Conservation (phyloP, 179 eudicot genomes). For the Camellia oleifera region DNA sequence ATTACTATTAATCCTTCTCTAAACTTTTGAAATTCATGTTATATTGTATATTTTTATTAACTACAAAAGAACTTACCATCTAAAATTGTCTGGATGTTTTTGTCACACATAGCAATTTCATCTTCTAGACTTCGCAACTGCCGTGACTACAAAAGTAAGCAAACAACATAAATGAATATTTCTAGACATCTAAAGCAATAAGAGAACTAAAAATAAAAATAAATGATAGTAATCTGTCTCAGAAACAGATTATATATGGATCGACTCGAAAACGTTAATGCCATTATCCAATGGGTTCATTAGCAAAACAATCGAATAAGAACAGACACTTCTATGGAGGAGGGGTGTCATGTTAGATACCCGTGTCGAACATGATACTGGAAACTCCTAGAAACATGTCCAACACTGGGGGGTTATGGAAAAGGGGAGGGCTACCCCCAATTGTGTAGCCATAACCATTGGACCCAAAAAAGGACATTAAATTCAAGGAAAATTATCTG, state of each 20-base stretch:
- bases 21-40: too few relatives aligned
- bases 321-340: too few relatives aligned
- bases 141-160: conserved; percentile 36
- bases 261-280: neutral
- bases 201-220: neutral
- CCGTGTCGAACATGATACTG: too few relatives aligned
- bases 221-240: neutral
- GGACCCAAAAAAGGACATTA: neutral
- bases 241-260: neutral
- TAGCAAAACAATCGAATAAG: neutral
- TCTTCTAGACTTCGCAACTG: conserved; percentile 43
- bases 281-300: neutral
- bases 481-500: neutral
- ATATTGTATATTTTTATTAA: too few relatives aligned
- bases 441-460: too few relatives aligned
- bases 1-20: too few relatives aligned
- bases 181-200: neutral
- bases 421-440: neutral
- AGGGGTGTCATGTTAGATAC: too few relatives aligned
- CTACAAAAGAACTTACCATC: conserved; percentile 33
- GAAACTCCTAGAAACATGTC: neutral
- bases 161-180: conserved; percentile 6
- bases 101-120: conserved; percentile 51
- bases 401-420: neutral
- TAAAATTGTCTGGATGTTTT: conserved; percentile 43